Evolutionary conservation across 306 rosid genomes (phyloP), one percentile per base, ranked within the genome.

Genomic region (Prunus mume): DNA sequence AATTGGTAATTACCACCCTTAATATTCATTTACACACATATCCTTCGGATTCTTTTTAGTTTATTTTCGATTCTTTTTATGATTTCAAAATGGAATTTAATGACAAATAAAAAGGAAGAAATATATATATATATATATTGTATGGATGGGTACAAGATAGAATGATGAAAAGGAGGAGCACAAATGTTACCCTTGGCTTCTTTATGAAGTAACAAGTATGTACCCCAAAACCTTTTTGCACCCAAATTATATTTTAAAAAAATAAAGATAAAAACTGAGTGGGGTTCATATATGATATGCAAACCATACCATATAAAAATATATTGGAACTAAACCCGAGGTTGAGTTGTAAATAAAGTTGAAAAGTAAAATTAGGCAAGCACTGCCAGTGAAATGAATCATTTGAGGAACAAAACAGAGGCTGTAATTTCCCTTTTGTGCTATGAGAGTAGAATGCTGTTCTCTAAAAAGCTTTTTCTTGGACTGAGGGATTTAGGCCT

Each of bases 141-240:
- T 12, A 52, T 11, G 79, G 80, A 38, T 38, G 52, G 52, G 82
- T 58, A 61, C 86, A 79, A 69, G 73, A 74, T 69, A 60, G 50
- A 79, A 76, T 81, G 77, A 81, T 81, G 69, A 73, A 65, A 71
- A 57, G 58, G 32, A 51, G 45, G 73, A 10, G 58, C 49, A 65
- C 18, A 18, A 41, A 19, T 34, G 19, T 25, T 47, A 24, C 13
- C 70, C 72, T 32, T 74, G 22, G 72, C 82, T 75, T 77, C 34
- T 56, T 45, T 32, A 22, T 2, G 76, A 68, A 76, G 86, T 15
- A 47, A 2, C 78, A 71, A 76, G 79, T 56, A 64, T 17, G 78
- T 20, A 65, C 56, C 56, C 51, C 3, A 25, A 15, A 2, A 11
- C 54, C 34, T 65, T 65, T 78, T 71, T 18, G 19, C 64, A 64